A percentile compares a stretch with the other conserved stretches of the same genome.
Conservation (phyloP, 2,329 filamentous ascomycete genomes). For the Talaromyces sp. region DNA sequence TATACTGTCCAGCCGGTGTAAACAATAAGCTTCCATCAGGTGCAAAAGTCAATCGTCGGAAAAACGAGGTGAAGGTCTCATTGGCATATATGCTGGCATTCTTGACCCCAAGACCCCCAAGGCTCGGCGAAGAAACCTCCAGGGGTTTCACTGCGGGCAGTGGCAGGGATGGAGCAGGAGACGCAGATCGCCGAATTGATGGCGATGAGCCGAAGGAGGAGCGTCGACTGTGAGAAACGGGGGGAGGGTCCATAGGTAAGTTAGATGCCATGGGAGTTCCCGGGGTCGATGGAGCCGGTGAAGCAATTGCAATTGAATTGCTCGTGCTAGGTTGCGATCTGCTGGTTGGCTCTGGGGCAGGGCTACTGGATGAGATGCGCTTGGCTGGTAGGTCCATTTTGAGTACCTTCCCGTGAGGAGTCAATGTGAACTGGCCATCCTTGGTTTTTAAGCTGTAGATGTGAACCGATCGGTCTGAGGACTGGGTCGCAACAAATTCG, state of each 20-base stretch:
- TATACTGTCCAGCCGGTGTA: slow-evolving; percentile 94
- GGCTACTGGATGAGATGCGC: slow-evolving; percentile 87
- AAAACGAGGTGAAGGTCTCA: slow-evolving; percentile 96
- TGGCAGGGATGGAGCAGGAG: slow-evolving; percentile 90
- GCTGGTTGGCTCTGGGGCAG: slow-evolving; percentile 72
- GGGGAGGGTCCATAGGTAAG: slow-evolving; percentile 94
- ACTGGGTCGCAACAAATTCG: slow-evolving; percentile 97
- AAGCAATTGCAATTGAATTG: slow-evolving; percentile 64
- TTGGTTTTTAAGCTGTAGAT: slow-evolving; percentile 97
- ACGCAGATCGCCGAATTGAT: slow-evolving; percentile 82
- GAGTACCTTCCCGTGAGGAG: slow-evolving; percentile 76
- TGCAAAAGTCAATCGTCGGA: slow-evolving; percentile 88
- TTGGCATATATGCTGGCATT: slow-evolving; percentile 94
- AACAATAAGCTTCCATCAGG: slow-evolving; percentile 92
- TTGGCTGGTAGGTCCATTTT: slow-evolving; percentile 93
- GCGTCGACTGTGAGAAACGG: slow-evolving; percentile 87
- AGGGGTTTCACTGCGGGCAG: slow-evolving; percentile 94
- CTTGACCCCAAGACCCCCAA: slow-evolving; percentile 65
- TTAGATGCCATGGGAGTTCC: slow-evolving; percentile 89
- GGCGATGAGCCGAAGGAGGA: slow-evolving; percentile 84
- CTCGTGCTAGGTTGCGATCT: slow-evolving; percentile 36
- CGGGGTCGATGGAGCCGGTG: slow-evolving; percentile 85
- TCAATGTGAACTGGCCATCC: slow-evolving; percentile 88
- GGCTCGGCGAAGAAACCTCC: slow-evolving; percentile 78
- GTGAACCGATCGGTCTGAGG: slow-evolving; percentile 95